phyloP scores from a whole-genome alignment of 2,329 filamentous ascomycete species.

The Plectosphaerella cucumerina region DNA sequence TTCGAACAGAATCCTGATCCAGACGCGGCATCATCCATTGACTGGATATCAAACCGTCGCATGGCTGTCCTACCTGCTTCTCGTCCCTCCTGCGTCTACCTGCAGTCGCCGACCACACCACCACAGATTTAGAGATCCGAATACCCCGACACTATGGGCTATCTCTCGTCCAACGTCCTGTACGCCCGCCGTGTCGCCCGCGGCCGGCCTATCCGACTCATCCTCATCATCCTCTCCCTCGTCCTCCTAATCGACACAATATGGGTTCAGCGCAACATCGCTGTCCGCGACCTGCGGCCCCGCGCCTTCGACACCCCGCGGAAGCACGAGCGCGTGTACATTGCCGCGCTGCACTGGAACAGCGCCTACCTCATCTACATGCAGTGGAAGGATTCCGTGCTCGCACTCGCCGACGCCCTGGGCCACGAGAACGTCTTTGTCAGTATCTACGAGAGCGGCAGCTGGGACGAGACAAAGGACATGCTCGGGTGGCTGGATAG shows the following conservation, averaged over 20 bases:
- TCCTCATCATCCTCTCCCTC: slow-evolving; percentile 28
- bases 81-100: not conserved
- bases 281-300: slow-evolving; percentile 1
- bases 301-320: slow-evolving; percentile 13
- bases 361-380: slow-evolving; percentile 54
- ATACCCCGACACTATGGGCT: not conserved
- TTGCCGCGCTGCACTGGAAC: slow-evolving; percentile 68
- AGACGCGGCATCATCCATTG: too few relatives aligned
- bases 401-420: slow-evolving; percentile 51
- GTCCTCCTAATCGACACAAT: slow-evolving; percentile 34
- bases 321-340: slow-evolving; percentile 50
- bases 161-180: not conserved
- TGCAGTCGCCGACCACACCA: too few relatives aligned
- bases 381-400: slow-evolving; percentile 59
- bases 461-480: slow-evolving; percentile 63
- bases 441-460: slow-evolving; percentile 64
- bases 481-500: slow-evolving; percentile 53
- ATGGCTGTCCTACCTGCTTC: slow-evolving; percentile 10
- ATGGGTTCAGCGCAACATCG: slow-evolving; percentile 20
- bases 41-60: too few relatives aligned
- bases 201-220: slow-evolving; percentile 26
- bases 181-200: slow-evolving; percentile 30
- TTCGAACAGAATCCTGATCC: too few relatives aligned
- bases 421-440: slow-evolving; percentile 64
- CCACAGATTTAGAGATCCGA: not conserved